Conservation (phyloP, 768 basidiomycete species). For the Paxillus ammoniavirescens region DNA sequence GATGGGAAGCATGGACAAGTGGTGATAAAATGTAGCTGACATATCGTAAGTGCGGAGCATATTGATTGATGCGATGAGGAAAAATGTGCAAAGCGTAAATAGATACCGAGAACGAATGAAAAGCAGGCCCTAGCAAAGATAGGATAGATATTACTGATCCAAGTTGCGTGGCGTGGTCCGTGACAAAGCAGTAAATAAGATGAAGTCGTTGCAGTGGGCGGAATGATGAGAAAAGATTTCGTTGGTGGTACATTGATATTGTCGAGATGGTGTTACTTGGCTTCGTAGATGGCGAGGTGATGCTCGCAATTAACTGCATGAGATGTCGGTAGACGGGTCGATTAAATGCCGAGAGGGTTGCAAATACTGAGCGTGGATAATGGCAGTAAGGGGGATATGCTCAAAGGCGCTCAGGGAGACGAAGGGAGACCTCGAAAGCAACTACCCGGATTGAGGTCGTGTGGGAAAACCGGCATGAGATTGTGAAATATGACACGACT, state of each 20-base stretch:
- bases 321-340: slow-evolving; percentile 23
- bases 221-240: slow-evolving; percentile 18
- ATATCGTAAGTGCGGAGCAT: slow-evolving; percentile 19
- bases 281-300: slow-evolving; percentile 18
- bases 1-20: slow-evolving; percentile 1
- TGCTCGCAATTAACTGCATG: slow-evolving; percentile 28
- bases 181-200: slow-evolving; percentile 20
- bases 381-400: slow-evolving; percentile 2
- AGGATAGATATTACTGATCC: slow-evolving; percentile 24
- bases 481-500: slow-evolving; percentile 52
- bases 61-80: slow-evolving; percentile 14
- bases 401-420: slow-evolving; percentile 2
- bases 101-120: slow-evolving; percentile 17
- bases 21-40: slow-evolving; percentile 11
- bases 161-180: slow-evolving; percentile 29
- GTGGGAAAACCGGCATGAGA: slow-evolving; percentile 60
- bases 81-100: slow-evolving; percentile 15
- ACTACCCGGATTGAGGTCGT: slow-evolving; percentile 14
- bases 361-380: slow-evolving; percentile 10
- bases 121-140: not conserved
- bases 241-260: slow-evolving; percentile 27
- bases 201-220: slow-evolving; percentile 17
- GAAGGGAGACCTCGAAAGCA: slow-evolving; percentile 9
- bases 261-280: slow-evolving; percentile 25
- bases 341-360: slow-evolving; percentile 28